Evolutionary conservation across 2,329 filamentous ascomycete species (phyloP).

Genomic region (Drechslerella coelobrocha): DNA sequence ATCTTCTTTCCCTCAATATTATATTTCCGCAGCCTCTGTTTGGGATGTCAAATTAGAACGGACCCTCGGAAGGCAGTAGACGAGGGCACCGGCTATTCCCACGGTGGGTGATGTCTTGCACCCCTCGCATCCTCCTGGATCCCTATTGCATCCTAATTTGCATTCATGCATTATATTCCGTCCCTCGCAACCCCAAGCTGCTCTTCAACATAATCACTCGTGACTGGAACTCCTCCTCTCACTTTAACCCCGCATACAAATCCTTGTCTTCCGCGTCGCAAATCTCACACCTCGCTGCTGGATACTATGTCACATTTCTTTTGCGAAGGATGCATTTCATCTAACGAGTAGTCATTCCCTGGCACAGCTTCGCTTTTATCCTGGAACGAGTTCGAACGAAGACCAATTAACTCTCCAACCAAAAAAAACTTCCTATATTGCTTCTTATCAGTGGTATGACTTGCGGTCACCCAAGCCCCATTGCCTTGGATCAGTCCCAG

Average conservation of each 20-base stretch:
- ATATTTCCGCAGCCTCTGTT: too few relatives aligned
- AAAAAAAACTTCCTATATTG: conserved; percentile 38
- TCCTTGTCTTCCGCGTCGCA: conserved; percentile 33
- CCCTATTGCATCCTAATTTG: conserved; percentile 8
- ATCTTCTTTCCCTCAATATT: too few relatives aligned
- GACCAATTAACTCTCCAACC: conserved; percentile 30
- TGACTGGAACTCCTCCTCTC: conserved; percentile 40
- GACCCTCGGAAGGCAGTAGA: conserved; percentile 42
- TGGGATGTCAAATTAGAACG: background rate
- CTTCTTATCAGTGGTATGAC: conserved; percentile 24
- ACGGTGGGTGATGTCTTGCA: background rate
- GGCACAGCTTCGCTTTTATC: conserved; percentile 28
- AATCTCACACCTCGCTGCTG: conserved; percentile 21
- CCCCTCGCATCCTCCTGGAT: conserved; percentile 6
- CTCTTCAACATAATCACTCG: conserved; percentile 43
- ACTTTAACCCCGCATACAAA: conserved; percentile 41
- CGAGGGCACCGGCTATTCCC: conserved; percentile 38
- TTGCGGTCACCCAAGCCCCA: conserved; percentile 27
- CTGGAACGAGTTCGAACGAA: conserved; percentile 12
- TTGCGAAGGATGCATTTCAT: conserved; percentile 32
- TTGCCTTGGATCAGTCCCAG: background rate
- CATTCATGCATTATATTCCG: conserved; percentile 21
- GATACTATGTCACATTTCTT: conserved; percentile 29
- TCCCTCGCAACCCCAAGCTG: conserved; percentile 46
- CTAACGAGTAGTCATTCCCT: conserved; percentile 42